A percentile compares a stretch with the other conserved stretches of the same genome.
phyloP scores from a whole-genome alignment of 306 rosid species.

The Vigna angularis region DNA sequence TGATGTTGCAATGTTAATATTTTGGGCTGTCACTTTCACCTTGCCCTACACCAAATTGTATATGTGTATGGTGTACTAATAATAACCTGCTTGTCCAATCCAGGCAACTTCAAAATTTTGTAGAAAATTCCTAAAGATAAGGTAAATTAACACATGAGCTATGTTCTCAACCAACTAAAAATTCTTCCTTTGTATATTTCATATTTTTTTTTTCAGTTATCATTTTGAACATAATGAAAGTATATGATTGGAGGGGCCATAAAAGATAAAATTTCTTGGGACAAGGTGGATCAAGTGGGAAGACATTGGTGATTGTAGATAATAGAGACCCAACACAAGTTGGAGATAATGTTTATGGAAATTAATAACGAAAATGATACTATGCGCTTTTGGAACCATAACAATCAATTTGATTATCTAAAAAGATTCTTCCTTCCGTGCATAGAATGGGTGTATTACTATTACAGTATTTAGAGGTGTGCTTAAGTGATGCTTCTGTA shows the following conservation, averaged over 20 bases:
- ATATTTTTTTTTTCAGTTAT: not conserved
- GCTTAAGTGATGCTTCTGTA: not conserved
- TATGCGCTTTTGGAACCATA: slow-evolving; percentile 30
- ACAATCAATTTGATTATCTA: slow-evolving; percentile 43
- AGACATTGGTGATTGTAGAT: slow-evolving; percentile 30
- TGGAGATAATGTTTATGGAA: slow-evolving; percentile 35
- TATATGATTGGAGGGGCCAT: slow-evolving; percentile 36
- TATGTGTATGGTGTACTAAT: slow-evolving; percentile 61
- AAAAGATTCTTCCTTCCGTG: slow-evolving; percentile 40
- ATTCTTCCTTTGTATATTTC: not conserved
- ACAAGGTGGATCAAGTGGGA: slow-evolving; percentile 40
- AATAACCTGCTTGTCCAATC: slow-evolving; percentile 66
- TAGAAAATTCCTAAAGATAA: slow-evolving; percentile 48
- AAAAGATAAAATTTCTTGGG: not conserved
- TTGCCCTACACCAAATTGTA: slow-evolving; percentile 48
- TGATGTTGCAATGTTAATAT: slow-evolving; percentile 66
- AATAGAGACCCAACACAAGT: slow-evolving; percentile 45
- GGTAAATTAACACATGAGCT: slow-evolving; percentile 28
- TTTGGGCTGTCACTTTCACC: slow-evolving; percentile 71
- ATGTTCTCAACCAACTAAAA: slow-evolving; percentile 24
- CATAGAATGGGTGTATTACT: not conserved
- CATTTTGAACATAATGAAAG: slow-evolving; percentile 24
- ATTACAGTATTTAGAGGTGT: not conserved
- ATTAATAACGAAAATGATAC: slow-evolving; percentile 39
- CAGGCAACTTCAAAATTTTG: slow-evolving; percentile 57